A percentile compares a stretch with the other conserved stretches of the same genome.
Conservation (phyloP, 345 rosid species). For the Hevea brasiliensis region DNA sequence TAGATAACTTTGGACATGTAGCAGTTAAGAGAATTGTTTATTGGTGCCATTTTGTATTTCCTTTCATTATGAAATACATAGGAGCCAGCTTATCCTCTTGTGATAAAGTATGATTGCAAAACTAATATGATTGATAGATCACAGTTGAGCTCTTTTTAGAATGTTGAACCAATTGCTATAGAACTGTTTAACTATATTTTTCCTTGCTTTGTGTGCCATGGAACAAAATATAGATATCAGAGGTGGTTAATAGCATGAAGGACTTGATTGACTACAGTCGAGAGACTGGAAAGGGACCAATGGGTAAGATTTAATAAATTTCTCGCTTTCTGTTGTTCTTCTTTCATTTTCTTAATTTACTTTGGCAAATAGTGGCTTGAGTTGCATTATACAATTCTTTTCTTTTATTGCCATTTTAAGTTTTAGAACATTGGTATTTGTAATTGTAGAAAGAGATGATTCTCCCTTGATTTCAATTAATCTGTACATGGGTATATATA, state of each 20-base stretch:
- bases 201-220: not conserved
- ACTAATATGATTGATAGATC: not conserved
- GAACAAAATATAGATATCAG: constrained; percentile 59
- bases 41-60: no score
- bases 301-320: constrained; percentile 57
- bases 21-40: no score
- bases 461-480: no score
- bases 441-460: no score
- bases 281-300: constrained; percentile 85
- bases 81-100: no score
- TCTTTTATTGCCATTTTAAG: no score
- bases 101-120: not conserved
- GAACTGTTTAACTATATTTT: not conserved
- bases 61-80: no score
- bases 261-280: constrained; percentile 96
- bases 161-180: not conserved
- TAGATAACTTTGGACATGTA: no score
- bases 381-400: not conserved
- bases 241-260: constrained; percentile 97
- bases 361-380: not conserved
- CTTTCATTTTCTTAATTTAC: no score
- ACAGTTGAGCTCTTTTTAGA: not conserved
- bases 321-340: not conserved
- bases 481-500: no score
- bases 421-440: no score